A percentile compares a stretch with the other conserved stretches of the same genome.
Evolutionary conservation across 2,329 filamentous ascomycete species (phyloP).

Genomic region (Aspergillus latus): DNA sequence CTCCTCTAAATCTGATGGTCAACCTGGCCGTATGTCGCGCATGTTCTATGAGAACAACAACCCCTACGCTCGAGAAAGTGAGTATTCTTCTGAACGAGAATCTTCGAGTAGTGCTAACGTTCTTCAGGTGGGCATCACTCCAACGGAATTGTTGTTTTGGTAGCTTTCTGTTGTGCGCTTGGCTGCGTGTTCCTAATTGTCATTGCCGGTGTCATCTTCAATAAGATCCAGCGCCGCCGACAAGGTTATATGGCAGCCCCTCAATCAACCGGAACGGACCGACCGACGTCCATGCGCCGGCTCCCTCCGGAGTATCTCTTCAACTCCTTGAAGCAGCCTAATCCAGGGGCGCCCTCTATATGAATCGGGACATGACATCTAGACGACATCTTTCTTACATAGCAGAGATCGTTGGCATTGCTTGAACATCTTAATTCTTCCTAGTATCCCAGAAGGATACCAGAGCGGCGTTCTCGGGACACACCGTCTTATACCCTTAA

Average conservation of each 20-base stretch:
- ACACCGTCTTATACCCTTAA: conserved; percentile 35
- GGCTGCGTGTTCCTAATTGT: conserved; percentile 51
- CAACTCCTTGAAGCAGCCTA: conserved; percentile 39
- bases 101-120: conserved; percentile 1
- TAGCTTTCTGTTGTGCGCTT: conserved; percentile 49
- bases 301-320: conserved; percentile 50
- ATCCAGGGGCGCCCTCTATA: conserved; percentile 37
- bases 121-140: conserved; percentile 39
- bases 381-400: conserved; percentile 9
- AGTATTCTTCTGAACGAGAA: conserved; percentile 36
- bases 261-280: conserved; percentile 46
- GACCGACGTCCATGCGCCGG: conserved; percentile 47
- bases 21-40: conserved; percentile 71
- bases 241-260: conserved; percentile 49
- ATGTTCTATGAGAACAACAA: conserved; percentile 81
- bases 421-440: conserved; percentile 22
- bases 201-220: conserved; percentile 47
- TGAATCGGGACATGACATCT: conserved; percentile 21
- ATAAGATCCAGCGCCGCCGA: conserved; percentile 48
- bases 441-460: conserved; percentile 21
- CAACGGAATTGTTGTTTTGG: conserved; percentile 47
- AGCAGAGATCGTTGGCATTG: conserved; percentile 8
- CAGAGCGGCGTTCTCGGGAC: conserved; percentile 29
- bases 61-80: conserved; percentile 67
- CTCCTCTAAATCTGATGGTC: conserved; percentile 65